These are phyloP conservation scores for Sporothrix schenckii DNA, from an alignment of 2,329 filamentous ascomycete species.

Conservation along the genomic window DNA sequence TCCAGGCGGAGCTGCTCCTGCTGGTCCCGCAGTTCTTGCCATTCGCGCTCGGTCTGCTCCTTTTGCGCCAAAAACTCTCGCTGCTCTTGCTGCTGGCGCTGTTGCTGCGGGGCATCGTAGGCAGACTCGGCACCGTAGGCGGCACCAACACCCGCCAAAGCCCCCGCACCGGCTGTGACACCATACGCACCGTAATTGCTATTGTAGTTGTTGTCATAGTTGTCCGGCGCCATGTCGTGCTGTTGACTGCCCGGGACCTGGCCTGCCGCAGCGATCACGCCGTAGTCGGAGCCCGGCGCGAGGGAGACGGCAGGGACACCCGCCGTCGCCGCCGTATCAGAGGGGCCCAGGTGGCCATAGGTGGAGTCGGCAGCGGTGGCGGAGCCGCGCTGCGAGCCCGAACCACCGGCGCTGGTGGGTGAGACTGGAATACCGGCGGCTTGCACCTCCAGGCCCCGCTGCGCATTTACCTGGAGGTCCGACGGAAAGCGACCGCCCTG, in stretches of 20 bases:
- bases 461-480: slow-evolving; percentile 79
- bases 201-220: background rate
- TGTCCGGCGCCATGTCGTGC: background rate
- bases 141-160: background rate
- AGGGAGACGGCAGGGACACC: slow-evolving; percentile 30
- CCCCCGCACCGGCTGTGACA: background rate
- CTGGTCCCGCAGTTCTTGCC: slow-evolving; percentile 7
- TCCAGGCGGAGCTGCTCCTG: slow-evolving; percentile 4
- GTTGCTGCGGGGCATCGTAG: background rate
- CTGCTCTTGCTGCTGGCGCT: slow-evolving; percentile 3
- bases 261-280: slow-evolving; percentile 62
- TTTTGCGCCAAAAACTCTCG: background rate
- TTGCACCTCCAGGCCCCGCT: slow-evolving; percentile 82
- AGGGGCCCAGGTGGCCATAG: slow-evolving; percentile 12
- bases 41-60: slow-evolving; percentile 13
- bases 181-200: background rate
- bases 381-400: slow-evolving; percentile 50
- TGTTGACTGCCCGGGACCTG: slow-evolving; percentile 55
- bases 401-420: slow-evolving; percentile 75
- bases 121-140: slow-evolving; percentile 4
- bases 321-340: background rate
- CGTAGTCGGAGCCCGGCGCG: slow-evolving; percentile 42
- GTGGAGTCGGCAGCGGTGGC: slow-evolving; percentile 19
- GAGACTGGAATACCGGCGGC: slow-evolving; percentile 62
- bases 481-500: slow-evolving; percentile 97